Evolutionary conservation across 208 protist species (phyloP).

Genomic region (Acanthamoeba lenticulata): DNA sequence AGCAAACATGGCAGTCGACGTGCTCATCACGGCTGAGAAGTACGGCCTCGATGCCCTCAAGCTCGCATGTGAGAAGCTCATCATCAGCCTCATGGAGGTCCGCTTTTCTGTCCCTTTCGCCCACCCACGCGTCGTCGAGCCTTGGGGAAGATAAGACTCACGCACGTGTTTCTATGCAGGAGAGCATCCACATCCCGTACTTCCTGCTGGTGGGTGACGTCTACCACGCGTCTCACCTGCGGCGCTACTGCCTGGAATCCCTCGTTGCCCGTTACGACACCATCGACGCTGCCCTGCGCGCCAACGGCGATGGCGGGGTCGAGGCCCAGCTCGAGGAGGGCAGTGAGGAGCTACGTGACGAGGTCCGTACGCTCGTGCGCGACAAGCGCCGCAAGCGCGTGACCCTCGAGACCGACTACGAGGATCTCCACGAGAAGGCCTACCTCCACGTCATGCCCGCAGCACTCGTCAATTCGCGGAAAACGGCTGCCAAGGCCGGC

Average conservation of each 20-base stretch:
- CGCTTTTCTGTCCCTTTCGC: not conserved
- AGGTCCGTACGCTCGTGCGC: not conserved
- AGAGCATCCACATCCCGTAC: not conserved
- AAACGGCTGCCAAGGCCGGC: not conserved
- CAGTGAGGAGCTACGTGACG: not conserved
- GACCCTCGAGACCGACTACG: not conserved
- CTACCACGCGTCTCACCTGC: not conserved
- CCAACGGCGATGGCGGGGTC: not conserved
- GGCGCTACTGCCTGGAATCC: not conserved
- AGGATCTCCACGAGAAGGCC: not conserved
- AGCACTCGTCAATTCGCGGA: not conserved
- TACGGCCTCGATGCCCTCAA: slow-evolving; percentile 12
- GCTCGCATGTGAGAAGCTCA: not conserved
- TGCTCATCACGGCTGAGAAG: slow-evolving; percentile 29
- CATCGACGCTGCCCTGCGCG: not conserved
- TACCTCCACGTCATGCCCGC: not conserved
- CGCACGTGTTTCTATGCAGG: not conserved
- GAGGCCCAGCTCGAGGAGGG: not conserved
- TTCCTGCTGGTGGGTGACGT: slow-evolving; percentile 13
- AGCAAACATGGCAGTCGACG: not conserved
- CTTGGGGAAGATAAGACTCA: no score
- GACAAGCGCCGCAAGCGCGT: not conserved
- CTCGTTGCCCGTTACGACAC: not conserved
- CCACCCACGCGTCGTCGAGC: not conserved
- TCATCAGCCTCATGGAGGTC: not conserved